Evolutionary conservation across 805 yeast genomes (phyloP), one percentile per base, ranked within the genome.

Genomic region (Starmerella vitae): DNA sequence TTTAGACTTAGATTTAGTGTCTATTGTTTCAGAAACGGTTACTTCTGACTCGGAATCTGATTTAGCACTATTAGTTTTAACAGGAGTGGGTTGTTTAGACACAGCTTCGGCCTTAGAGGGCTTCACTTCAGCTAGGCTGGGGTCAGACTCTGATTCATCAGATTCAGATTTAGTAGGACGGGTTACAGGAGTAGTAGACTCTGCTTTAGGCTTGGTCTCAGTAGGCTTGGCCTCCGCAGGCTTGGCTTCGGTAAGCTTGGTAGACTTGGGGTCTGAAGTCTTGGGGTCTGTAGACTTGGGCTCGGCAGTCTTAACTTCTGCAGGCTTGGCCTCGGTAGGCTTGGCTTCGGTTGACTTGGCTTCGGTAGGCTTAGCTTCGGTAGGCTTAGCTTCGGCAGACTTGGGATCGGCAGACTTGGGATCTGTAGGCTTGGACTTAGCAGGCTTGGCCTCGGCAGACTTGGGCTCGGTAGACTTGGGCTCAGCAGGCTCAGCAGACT

Each of bases 401-500:
- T 24, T n/a, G 15, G 37, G 19, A 12, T 17, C 29, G 19, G 15
- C 29, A 19, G 44, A n/a, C 33, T 27, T 26, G 17, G 38, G 9
- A 15, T 12, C 33, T 7, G 26, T 22, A 22, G 26, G 26, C 26
- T 22, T 22, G 26, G 26, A 12, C 26, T 22, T 12, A 12, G 10
- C 14, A 7, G 30, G 14, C 13, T 27, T 27, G 30, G 30, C 15
- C 15, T 27, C 26, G 26, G 10, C 12, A 12, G 26, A 22, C 26
- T 22, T 22, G 26, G 26, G 26, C 26, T 22, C 26, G 26, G 26
- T 22, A 22, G 30, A 41, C 9, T 42, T 44, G 15, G 53, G 49
- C 54, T 51, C 42, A 27, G 52, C 33, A 20, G 49, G 50, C 9
- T 50, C 55, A 19, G 37, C 47, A 20, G 50, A 52, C 24, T 43